Percentiles rank a stretch among this genome's conserved stretches.
Conservation (phyloP, 2,329 filamentous ascomycete species). For the Fusarium tanahbumbuense region DNA sequence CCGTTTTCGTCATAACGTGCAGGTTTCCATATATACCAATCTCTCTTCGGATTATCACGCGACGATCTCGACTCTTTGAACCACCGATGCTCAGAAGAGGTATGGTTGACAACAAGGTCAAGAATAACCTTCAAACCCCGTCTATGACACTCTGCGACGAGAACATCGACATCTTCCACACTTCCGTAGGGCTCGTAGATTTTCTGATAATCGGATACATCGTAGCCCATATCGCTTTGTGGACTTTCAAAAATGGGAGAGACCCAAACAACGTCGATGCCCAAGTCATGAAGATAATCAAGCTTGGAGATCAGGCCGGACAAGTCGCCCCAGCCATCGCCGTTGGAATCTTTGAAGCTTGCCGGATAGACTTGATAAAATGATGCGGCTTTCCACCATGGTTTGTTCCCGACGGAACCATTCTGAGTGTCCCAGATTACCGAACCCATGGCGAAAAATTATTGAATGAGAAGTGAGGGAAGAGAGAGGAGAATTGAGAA, state of each 20-base stretch:
- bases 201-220: slow-evolving; percentile 75
- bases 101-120: slow-evolving; percentile 81
- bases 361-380: slow-evolving; percentile 69
- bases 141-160: slow-evolving; percentile 70
- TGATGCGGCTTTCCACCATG: slow-evolving; percentile 61
- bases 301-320: slow-evolving; percentile 72
- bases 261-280: slow-evolving; percentile 71
- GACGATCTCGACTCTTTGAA: slow-evolving; percentile 66
- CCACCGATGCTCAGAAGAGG: slow-evolving; percentile 66
- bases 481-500: too few species aligned
- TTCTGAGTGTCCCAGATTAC: slow-evolving; percentile 49
- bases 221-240: slow-evolving; percentile 77
- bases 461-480: fast-evolving
- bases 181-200: slow-evolving; percentile 76
- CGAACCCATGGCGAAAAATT: too few species aligned
- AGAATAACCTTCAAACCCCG: slow-evolving; percentile 75
- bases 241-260: slow-evolving; percentile 66
- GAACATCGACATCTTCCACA: slow-evolving; percentile 71
- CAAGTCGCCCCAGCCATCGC: slow-evolving; percentile 74
- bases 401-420: slow-evolving; percentile 50
- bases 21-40: slow-evolving; percentile 75
- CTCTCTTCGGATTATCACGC: slow-evolving; percentile 63
- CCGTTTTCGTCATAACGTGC: slow-evolving; percentile 65
- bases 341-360: slow-evolving; percentile 67
- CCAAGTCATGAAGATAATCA: slow-evolving; percentile 71